Evolutionary conservation across 2,329 filamentous ascomycete species (phyloP), one percentile per base, ranked within the genome.

Genomic region (Exophiala lecanii-corni): DNA sequence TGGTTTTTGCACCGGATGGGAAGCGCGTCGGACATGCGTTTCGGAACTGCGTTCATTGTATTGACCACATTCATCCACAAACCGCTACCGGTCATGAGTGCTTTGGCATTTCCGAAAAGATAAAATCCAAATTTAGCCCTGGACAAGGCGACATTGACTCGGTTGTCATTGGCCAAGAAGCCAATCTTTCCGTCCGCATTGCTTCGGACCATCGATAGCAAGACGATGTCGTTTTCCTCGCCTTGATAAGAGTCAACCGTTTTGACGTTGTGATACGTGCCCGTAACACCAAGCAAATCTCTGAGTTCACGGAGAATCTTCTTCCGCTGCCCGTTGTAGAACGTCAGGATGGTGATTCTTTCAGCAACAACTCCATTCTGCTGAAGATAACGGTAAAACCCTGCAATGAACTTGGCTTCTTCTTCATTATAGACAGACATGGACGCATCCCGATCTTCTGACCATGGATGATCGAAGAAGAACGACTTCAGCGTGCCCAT

Each of bases 161-260:
- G 70, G 49, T 82, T 82, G 25, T 72, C 70, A 9, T 84, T 79
- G 1, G 74, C 71, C 2, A 94, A 69, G 54, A 95, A 96, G 0
- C 89, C 89, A 20, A 89, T 81, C 1, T 69, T 67, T 3, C 66
- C 58, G 15, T 54, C 47, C 1, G 59, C 51, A 25, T 82, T 84
- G 51, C 82, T 89, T 32, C 89, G 77, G 2, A 92, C 88, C 0
- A 94, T 68, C 0, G 89, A 94, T 0, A 95, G 68, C 2, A 95
- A 60, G 7, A 96, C 73, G 6, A 95, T 71, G 17, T 89, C 84
- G 49, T 94, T 95, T 59, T 95, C 88, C 56, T 95, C 88, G 9
- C 89, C 89, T 61, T 95, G 89, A 57, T 91, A 95, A 0, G 84
- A 86, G 57, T 95, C 89, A 0, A 96, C 86, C 0, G 89, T 95